Evolutionary conservation across 768 basidiomycete species (phyloP), one percentile per base, ranked within the genome.

Genomic region (Psilocybe cubensis): DNA sequence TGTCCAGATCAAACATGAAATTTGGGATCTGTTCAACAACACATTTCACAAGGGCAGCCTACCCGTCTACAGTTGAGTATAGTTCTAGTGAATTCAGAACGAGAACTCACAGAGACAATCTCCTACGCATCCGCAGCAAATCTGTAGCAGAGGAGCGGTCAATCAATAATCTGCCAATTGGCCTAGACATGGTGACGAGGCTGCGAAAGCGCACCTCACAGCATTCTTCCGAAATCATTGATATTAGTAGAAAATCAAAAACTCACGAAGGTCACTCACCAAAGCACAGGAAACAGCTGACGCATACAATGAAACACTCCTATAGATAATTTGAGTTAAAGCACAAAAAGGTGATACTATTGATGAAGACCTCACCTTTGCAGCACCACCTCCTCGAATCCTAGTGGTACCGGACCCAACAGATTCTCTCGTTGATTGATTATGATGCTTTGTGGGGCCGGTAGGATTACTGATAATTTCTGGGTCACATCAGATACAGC

Each of bases 21-120:
- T 18, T 17, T 18, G 20, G 17, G n/a, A 21, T 43, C n/a, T 48
- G 3, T 56, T 48, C 29, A 60, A 46, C 54, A 60, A 28, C 59
- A 60, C 25, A 52, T 29, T 33, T 60, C 59, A 35, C 59, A 60
- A 8, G 59, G 59, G 24, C 59, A 56, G 29, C 59, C 59, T 60
- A 33, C 18, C 20, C 2, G 9, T 12, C 14, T 40, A 43, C 21
- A 27, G 43, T 44, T n/a, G 12, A 21, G 38, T 40, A 24, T 38
- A 38, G 20, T 46, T 14, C 9, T 18, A 40, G 2, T 12, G 20
- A 20, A 42, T 40, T 14, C n/a, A 20, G 41, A 4, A 18, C 10
- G 11, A 25, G 14, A 35, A 59, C 61, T 44, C 46, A 63, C 61
- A 63, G 14, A 63, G 28, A 38, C 54, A 53, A 38, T 56, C 51